Evolutionary conservation across 768 basidiomycete genomes (phyloP).

Genomic region (Tubosaeta sp.): DNA sequence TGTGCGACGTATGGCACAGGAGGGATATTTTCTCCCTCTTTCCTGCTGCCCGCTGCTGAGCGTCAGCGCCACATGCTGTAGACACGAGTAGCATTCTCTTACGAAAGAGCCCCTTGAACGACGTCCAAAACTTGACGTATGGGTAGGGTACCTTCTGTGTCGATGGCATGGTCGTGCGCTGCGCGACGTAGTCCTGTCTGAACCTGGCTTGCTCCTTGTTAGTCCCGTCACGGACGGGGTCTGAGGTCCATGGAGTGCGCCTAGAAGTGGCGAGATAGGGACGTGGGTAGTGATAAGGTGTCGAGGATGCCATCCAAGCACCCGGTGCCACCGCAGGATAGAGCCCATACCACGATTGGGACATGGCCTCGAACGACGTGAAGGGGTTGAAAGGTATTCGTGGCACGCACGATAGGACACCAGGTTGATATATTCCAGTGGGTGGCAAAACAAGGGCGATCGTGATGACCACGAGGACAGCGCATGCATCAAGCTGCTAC

Average conservation of each 20-base stretch:
- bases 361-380: background rate
- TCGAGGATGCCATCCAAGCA: background rate
- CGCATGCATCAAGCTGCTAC: background rate
- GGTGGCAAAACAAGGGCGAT: background rate
- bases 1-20: slow-evolving; percentile 18
- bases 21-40: background rate
- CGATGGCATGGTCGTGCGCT: background rate
- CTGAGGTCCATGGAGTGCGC: background rate
- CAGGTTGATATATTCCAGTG: slow-evolving; percentile 1
- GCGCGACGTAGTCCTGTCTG: background rate
- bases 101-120: slow-evolving; percentile 6
- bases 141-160: background rate
- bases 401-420: background rate
- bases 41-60: background rate
- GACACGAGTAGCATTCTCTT: background rate
- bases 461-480: slow-evolving; percentile 7
- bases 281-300: background rate
- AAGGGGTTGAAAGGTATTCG: background rate
- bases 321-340: background rate
- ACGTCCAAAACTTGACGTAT: slow-evolving; percentile 2
- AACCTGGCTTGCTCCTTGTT: slow-evolving; percentile 4
- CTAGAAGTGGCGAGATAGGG: background rate
- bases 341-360: background rate
- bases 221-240: background rate
- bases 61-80: background rate